Evolutionary conservation across 1,284 basidiomycete genomes (phyloP).

Genomic region (Microbotryomycetes sp.): DNA sequence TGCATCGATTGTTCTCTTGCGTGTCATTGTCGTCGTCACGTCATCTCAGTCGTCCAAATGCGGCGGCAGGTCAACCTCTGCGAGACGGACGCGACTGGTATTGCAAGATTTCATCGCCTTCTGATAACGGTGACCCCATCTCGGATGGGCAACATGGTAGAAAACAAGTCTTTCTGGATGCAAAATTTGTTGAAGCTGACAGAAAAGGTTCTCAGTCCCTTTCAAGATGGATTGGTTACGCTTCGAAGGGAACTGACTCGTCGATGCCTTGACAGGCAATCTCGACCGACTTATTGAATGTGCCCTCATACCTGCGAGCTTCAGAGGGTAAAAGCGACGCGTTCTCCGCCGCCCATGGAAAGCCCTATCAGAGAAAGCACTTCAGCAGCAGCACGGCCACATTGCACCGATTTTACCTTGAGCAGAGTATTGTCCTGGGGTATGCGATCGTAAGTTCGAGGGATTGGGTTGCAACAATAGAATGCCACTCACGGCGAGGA

Average conservation of each 20-base stretch:
- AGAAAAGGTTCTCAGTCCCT: no score
- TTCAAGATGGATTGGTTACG: no score
- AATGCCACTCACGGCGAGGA: constrained; percentile 32
- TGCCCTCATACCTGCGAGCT: constrained; percentile 25
- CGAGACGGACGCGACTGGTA: neutral
- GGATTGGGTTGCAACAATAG: neutral
- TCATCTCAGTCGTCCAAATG: no score
- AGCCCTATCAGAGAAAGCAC: no score
- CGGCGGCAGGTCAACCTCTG: neutral
- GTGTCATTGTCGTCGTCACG: neutral
- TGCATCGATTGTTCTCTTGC: neutral
- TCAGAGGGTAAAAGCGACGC: neutral
- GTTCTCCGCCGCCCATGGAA: neutral
- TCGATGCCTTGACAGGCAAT: constrained; percentile 5
- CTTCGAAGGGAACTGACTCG: constrained; percentile 3
- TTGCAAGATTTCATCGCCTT: neutral
- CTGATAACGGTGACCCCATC: constrained; percentile 40
- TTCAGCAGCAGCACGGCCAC: no score
- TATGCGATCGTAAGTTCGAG: neutral
- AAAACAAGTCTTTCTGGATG: constrained; percentile 30
- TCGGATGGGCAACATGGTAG: constrained; percentile 35
- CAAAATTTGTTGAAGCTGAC: constrained; percentile 36
- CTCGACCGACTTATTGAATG: constrained; percentile 11
- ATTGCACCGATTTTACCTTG: no score
- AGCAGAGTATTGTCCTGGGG: constrained; percentile 39